Conservation (phyloP, 306 rosid genomes). For the Acacia crassicarpa region DNA sequence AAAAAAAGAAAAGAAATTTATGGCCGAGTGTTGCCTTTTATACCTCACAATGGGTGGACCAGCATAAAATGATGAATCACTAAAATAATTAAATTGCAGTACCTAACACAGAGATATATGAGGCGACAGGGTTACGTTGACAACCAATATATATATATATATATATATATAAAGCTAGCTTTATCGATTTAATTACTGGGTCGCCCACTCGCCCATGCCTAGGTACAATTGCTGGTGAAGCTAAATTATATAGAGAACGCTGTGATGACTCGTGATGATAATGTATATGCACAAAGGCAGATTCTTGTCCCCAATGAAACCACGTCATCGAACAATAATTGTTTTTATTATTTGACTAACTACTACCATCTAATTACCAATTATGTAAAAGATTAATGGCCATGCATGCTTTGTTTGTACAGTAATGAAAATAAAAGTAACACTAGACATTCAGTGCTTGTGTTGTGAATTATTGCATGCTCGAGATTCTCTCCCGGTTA, state of each 20-base stretch:
- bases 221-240: neutral
- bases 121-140: neutral
- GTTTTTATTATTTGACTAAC: too few relatives aligned
- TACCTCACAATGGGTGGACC: neutral
- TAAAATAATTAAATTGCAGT: neutral
- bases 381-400: neutral
- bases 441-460: too few relatives aligned
- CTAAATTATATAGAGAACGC: neutral
- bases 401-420: neutral
- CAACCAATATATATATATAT: neutral
- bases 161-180: neutral
- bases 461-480: too few relatives aligned
- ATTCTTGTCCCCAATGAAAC: neutral
- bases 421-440: neutral
- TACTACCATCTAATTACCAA: neutral
- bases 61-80: neutral
- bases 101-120: neutral
- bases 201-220: neutral
- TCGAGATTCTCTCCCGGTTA: too few relatives aligned
- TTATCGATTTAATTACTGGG: neutral
- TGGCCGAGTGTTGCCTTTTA: slow-evolving; percentile 3
- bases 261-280: neutral
- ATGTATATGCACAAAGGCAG: neutral
- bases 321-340: neutral
- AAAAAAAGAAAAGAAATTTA: neutral